phyloP scores from a whole-genome alignment of 176 grass and related monocot species.

The Pharus latifolius region DNA sequence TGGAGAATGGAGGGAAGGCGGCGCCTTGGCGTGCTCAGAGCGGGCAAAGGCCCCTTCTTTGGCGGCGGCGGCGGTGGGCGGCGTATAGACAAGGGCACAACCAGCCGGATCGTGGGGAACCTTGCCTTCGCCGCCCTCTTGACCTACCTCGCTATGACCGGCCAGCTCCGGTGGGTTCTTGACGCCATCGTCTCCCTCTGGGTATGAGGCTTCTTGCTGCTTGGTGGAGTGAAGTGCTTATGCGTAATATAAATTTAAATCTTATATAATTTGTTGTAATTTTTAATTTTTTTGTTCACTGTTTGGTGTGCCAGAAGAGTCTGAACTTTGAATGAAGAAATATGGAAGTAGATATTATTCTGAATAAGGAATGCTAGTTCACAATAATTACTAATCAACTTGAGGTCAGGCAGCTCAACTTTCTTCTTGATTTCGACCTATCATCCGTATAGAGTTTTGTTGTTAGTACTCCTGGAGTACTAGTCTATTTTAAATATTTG shows the following conservation, averaged over 20 bases:
- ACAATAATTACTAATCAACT: too few relatives aligned
- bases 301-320: too few relatives aligned
- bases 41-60: conserved; percentile 59
- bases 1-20: conserved; percentile 12
- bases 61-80: conserved; percentile 50
- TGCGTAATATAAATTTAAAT: too few relatives aligned
- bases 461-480: too few relatives aligned
- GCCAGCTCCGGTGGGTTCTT: conserved; percentile 80
- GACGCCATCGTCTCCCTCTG: conserved; percentile 91
- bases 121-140: conserved; percentile 63
- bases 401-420: too few relatives aligned
- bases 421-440: too few relatives aligned
- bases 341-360: too few relatives aligned
- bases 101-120: conserved; percentile 51
- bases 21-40: conserved; percentile 16
- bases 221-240: too few relatives aligned
- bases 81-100: conserved; percentile 32
- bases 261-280: not conserved
- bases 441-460: too few relatives aligned
- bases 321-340: too few relatives aligned
- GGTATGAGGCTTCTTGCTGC: conserved; percentile 41
- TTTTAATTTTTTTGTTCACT: not conserved
- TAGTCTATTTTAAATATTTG: too few relatives aligned
- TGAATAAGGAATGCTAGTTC: too few relatives aligned
- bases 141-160: conserved; percentile 71